These are phyloP conservation scores for Wallacemonas collosoma DNA, from an alignment of 208 protist species.

Conservation along the genomic window DNA sequence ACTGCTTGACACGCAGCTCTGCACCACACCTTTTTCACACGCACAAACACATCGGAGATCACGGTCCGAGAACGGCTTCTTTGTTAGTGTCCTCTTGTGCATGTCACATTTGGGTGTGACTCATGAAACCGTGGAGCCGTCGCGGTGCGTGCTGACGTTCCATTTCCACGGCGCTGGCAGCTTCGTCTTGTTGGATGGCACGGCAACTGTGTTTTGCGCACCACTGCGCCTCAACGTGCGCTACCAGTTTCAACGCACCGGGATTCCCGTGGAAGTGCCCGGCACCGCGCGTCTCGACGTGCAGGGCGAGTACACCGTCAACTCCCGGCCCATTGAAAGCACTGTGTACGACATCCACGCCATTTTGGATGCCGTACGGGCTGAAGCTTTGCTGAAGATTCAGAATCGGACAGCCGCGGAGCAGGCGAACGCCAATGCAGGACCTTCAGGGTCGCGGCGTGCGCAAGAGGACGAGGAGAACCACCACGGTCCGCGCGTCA, in stretches of 20 bases:
- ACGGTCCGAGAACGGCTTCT: too few species aligned
- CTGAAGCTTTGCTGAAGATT: constrained; percentile 41
- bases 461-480: constrained; percentile 13
- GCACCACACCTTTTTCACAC: too few species aligned
- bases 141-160: constrained; percentile 11
- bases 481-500: constrained; percentile 53
- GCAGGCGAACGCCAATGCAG: neutral
- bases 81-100: neutral
- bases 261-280: constrained; percentile 44
- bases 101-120: neutral
- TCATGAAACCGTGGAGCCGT: constrained; percentile 3
- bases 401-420: constrained; percentile 8
- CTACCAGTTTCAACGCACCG: constrained; percentile 51
- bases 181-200: constrained; percentile 56
- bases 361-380: constrained; percentile 48
- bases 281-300: constrained; percentile 46
- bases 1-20: too few species aligned
- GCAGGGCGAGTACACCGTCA: constrained; percentile 36
- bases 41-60: neutral
- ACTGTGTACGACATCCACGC: constrained; percentile 56
- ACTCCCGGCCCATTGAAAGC: constrained; percentile 24
- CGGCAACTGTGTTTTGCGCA: constrained; percentile 51
- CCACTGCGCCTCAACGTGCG: constrained; percentile 57
- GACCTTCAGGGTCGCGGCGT: neutral
- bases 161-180: constrained; percentile 27